Conservation (phyloP, 192 early-diverging fungal genomes). For the Mortierella antarctica region DNA sequence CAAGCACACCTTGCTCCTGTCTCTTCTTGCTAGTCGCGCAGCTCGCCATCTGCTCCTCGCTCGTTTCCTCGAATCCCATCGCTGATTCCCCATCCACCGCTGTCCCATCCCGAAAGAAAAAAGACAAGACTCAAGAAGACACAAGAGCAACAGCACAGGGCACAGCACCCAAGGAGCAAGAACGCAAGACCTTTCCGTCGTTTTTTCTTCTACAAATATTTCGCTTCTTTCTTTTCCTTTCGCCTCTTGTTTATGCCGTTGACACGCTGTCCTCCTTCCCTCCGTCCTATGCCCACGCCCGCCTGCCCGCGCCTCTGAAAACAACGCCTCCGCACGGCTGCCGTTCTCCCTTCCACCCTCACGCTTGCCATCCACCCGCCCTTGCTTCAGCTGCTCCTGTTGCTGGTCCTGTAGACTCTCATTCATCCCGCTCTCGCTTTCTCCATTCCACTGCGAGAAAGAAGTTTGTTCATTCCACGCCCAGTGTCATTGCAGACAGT, state of each 20-base stretch:
- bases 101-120: too few relatives aligned
- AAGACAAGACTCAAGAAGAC: too few relatives aligned
- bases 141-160: too few relatives aligned
- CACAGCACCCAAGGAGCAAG: too few relatives aligned
- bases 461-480: neutral
- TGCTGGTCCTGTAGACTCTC: slow-evolving; percentile 8
- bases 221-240: neutral
- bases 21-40: neutral
- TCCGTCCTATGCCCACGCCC: neutral
- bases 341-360: too few relatives aligned
- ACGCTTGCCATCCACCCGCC: too few relatives aligned
- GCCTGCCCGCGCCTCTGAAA: too few relatives aligned
- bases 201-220: neutral
- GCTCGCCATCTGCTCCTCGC: neutral
- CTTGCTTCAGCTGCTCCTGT: neutral
- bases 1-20: neutral
- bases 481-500: too few relatives aligned
- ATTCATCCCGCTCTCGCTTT: neutral
- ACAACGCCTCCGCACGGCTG: too few relatives aligned
- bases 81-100: too few relatives aligned
- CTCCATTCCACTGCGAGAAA: neutral
- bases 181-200: too few relatives aligned
- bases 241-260: neutral
- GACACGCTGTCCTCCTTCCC: neutral
- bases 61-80: too few relatives aligned